Evolutionary conservation across 352 stramenopile species (phyloP).

Genomic region (Globisporangium canariense): DNA sequence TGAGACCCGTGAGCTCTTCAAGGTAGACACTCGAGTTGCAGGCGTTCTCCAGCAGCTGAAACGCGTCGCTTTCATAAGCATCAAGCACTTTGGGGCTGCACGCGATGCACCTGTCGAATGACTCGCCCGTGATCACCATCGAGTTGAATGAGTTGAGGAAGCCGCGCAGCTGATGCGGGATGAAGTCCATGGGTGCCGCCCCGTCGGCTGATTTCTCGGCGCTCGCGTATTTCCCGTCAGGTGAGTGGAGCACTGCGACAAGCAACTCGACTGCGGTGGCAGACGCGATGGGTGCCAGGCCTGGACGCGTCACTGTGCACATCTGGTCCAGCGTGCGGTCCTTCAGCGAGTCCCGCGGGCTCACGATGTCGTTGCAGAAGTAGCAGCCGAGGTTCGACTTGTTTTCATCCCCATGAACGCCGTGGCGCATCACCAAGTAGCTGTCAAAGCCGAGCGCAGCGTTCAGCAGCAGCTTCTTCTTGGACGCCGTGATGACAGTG

Average conservation of each 20-base stretch:
- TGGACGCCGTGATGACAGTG: conserved; percentile 92
- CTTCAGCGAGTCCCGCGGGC: conserved; percentile 94
- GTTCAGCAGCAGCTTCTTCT: conserved; percentile 90
- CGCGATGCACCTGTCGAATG: conserved; percentile 95
- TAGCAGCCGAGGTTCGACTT: conserved; percentile 92
- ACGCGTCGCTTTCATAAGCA: conserved; percentile 59
- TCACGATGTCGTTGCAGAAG: conserved; percentile 99
- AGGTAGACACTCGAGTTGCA: conserved; percentile 74
- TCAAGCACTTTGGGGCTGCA: conserved; percentile 90
- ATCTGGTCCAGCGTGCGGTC: conserved; percentile 99
- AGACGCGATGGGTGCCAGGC: conserved; percentile 90
- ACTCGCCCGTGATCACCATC: conserved; percentile 80
- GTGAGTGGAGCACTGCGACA: conserved; percentile 94
- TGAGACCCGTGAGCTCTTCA: conserved; percentile 76
- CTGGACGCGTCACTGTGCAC: conserved; percentile 98
- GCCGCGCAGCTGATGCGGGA: conserved; percentile 95
- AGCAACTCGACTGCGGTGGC: conserved; percentile 96
- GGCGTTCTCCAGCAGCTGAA: conserved; percentile 52
- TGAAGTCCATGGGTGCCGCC: conserved; percentile 65
- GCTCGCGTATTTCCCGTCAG: conserved; percentile 61
- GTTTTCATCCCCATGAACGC: conserved; percentile 30
- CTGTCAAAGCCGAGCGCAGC: conserved; percentile 92
- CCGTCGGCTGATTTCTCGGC: conserved; percentile 57
- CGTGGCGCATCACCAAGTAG: conserved; percentile 98
- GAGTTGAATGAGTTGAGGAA: conserved; percentile 91